Evolutionary conservation across 1,284 basidiomycete genomes (phyloP).

Genomic region (Microbotryum lychnidis-dioicae): DNA sequence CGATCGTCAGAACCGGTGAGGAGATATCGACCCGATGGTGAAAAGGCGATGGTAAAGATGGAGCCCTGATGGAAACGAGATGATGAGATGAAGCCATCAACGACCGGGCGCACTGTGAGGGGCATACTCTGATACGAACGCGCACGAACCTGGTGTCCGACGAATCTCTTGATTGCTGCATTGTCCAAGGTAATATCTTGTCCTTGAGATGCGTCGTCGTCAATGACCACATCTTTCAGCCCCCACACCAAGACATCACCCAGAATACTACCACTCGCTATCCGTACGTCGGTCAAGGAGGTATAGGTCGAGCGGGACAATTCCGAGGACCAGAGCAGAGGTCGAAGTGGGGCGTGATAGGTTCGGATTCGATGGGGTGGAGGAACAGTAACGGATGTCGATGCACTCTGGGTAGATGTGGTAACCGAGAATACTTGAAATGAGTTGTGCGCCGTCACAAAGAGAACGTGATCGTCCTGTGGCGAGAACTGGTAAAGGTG

Average conservation of each 20-base stretch:
- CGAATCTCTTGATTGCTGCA: neutral
- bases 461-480: neutral
- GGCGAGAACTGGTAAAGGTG: no score
- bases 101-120: neutral
- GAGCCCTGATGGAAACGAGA: neutral
- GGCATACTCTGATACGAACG: no score
- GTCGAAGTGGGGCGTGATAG: neutral
- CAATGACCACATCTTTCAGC: no score
- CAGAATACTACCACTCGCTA: constrained; percentile 1
- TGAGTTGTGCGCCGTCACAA: constrained; percentile 1
- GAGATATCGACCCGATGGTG: neutral
- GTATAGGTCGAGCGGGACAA: neutral
- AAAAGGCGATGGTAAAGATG: neutral
- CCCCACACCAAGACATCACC: neutral
- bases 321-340: neutral
- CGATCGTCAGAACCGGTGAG: neutral
- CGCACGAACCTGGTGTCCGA: neutral
- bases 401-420: neutral
- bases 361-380: neutral
- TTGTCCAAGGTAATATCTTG: no score
- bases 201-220: no score
- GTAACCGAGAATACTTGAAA: neutral
- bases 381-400: neutral
- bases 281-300: neutral
- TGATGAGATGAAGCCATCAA: neutral